Base-by-base conservation (phyloP, 177 flowering plant species). In the Vitis hybrid region DNA sequence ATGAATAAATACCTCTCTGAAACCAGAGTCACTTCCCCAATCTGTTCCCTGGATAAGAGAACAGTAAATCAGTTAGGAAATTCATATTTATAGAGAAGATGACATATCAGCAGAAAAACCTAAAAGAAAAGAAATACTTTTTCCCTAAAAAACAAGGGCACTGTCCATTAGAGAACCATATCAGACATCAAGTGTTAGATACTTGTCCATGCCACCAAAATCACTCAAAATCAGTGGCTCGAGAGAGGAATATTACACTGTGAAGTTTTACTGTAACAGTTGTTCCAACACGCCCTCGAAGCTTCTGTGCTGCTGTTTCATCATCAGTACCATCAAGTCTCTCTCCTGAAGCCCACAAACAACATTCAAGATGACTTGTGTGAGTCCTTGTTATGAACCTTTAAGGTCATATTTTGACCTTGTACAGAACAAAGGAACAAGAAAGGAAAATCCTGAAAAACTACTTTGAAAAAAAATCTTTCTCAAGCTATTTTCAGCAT, bases 301-400 rank as follows among this genome's bases (percentile, higher is more conserved):
- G 98, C 81, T 86, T 95, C 68, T 86, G 96, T 49, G 97, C 97
- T 69, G 96, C 99, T 74, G 87, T 81, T 83, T 95, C 99, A 74
- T 90, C 85, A 66, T 82, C 86, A 75, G 93, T 51, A 51, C 94
- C 99, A 72, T 90, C 88, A 70, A 95, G 87, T 61, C 81, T 87
- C 81, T 91, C 89, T 18, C 97, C 98, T 95, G 85, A 74, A 71
- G 30, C 56, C 32, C 78, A 68, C 26, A 26, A 72, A 56, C 7
- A 60, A 70, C 5, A 58, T n/a, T 52, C 40, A 34, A 68, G 19
- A 56, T 18, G 48, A 51, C 49, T 68, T 66, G 55, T 48, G 10
- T 32, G 23, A 66, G 54, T 52, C 58, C n/a, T 55, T 60, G 7
- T 55, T 40, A 40, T 40, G 45, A 40, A 40, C 45, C 45, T 40